Base-by-base conservation (phyloP, 2,329 filamentous ascomycete species). In the Sordariomycetes sp. region DNA sequence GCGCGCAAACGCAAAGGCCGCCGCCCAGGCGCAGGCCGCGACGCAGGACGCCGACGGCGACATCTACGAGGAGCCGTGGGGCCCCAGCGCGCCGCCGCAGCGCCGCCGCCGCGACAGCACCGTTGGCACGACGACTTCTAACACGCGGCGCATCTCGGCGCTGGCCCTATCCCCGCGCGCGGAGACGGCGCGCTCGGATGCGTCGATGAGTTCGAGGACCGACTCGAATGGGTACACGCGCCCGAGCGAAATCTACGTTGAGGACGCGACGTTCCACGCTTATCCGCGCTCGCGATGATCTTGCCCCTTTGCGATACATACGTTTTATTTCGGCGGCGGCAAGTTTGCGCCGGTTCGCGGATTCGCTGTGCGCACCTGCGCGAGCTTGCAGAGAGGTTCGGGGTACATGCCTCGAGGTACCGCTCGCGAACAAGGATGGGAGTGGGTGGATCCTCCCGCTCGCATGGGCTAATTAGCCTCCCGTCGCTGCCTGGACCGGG, bases 161-260 rank as follows among this genome's bases (percentile, higher is more conserved):
- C 36, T 53, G 22, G 34, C 36, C 6, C 24, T 53, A 20, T 13
- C 25, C 3, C 48, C 50, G n/a, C 55, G 32, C 25, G 48, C 36
- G 20, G 51, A 35, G 3, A 32, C 55, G 20, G 55, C 55, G n/a
- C 39, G 52, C 22, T 57, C 55, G 8, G 55, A 57, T 22, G 55
- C 45, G 34, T 57, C 55, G 55, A 53, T 50, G 50, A 39, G 35
- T 36, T 57, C 55, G 20, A 22, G 55, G 32, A 48, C 50, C 12
- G 55, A 52, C 45, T 53, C 55, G 20, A 57, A 36, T n/a, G 55
- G 55, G 8, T 57, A 57, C 50, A 48, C 35, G 55, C 48, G 55
- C 15, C 55, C 55, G 13, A 52, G 34, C 10, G 55, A 53, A 13
- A 28, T 57, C 10, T 57, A 42, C 48, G 50, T 57, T 36, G 51